Evolutionary conservation across 768 basidiomycete species (phyloP).

Genomic region (Boletus fagicola): DNA sequence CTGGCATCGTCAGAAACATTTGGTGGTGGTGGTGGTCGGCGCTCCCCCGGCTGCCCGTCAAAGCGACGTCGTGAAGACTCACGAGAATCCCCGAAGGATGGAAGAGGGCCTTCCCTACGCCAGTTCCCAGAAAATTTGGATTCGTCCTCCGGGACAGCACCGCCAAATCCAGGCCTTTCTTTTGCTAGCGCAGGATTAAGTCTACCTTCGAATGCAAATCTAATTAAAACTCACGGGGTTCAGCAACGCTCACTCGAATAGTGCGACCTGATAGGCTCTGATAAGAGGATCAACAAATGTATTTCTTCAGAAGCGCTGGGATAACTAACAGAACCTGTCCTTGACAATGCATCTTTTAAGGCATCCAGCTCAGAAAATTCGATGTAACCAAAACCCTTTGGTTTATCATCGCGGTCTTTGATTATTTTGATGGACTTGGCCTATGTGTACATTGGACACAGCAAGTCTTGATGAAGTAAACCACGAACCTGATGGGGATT

Average conservation of each 20-base stretch:
- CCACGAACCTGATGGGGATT: slow-evolving; percentile 52
- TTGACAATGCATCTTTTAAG: slow-evolving; percentile 78
- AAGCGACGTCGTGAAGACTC: slow-evolving; percentile 66
- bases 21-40: slow-evolving; percentile 42
- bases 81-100: slow-evolving; percentile 58
- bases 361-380: slow-evolving; percentile 89
- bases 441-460: slow-evolving; percentile 35
- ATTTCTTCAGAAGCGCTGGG: neutral
- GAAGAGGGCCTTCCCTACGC: slow-evolving; percentile 85
- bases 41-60: slow-evolving; percentile 50
- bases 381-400: slow-evolving; percentile 97
- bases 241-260: slow-evolving; percentile 91
- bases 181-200: slow-evolving; percentile 54
- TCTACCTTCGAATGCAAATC: slow-evolving; percentile 1
- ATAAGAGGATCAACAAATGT: neutral
- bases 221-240: slow-evolving; percentile 72
- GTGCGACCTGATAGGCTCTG: slow-evolving; percentile 75
- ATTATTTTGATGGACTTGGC: slow-evolving; percentile 90
- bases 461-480: neutral
- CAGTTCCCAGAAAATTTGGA: slow-evolving; percentile 82
- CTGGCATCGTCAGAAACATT: slow-evolving; percentile 57
- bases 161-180: slow-evolving; percentile 62
- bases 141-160: slow-evolving; percentile 57
- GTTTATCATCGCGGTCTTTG: slow-evolving; percentile 87
- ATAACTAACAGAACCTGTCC: slow-evolving; percentile 62